Evolutionary conservation across 164 flowering plant species (phyloP).

Genomic region (Vitis riparia): DNA sequence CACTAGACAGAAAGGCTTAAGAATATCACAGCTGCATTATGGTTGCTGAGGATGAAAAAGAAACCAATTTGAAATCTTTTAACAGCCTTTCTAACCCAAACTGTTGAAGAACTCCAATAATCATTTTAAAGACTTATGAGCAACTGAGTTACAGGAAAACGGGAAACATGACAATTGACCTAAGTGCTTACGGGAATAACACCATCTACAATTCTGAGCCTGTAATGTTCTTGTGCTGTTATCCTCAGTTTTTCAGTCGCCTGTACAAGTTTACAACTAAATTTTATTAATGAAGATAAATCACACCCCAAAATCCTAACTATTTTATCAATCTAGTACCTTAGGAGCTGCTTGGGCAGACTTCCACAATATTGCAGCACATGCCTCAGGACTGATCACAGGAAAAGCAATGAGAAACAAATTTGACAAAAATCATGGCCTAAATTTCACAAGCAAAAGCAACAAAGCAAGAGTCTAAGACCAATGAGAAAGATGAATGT

Average conservation of each 20-base stretch:
- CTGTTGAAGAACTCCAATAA: no score
- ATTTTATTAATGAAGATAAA: background rate
- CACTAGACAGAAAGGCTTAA: no score
- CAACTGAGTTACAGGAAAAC: background rate
- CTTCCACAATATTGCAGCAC: slow-evolving; percentile 42
- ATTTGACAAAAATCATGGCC: background rate
- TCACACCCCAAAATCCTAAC: background rate
- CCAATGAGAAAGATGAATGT: background rate
- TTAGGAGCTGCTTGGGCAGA: slow-evolving; percentile 32
- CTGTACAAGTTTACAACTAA: slow-evolving; percentile 13
- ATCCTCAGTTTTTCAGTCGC: slow-evolving; percentile 36
- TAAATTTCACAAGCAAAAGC: background rate
- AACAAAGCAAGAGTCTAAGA: background rate
- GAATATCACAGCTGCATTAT: no score
- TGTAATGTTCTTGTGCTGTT: slow-evolving; percentile 30
- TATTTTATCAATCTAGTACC: slow-evolving; percentile 19
- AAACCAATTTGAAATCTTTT: no score
- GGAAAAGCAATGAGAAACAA: background rate
- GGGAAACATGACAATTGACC: background rate
- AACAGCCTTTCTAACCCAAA: no score
- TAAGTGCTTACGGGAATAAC: slow-evolving; percentile 28
- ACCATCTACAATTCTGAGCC: slow-evolving; percentile 33
- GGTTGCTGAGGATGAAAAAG: no score
- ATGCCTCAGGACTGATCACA: slow-evolving; percentile 36
- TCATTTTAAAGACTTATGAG: no score